Base-by-base conservation (phyloP, 2,329 filamentous ascomycete genomes). In the Talaromyces pinophilus region DNA sequence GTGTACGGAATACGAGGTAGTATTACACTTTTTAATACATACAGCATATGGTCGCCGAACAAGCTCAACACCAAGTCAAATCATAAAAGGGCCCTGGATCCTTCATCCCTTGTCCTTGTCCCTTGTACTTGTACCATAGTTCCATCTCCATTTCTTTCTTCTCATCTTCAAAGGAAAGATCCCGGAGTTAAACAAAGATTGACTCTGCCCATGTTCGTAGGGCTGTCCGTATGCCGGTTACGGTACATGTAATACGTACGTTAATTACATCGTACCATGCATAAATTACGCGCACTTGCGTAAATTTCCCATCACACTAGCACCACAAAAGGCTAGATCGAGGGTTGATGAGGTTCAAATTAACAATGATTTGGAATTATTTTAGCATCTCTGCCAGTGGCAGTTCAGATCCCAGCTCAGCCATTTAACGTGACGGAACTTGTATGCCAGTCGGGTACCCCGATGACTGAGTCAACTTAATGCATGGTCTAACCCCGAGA, bases 21-120 rank as follows among this genome's bases (percentile, higher is more conserved):
- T 42, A 28, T 38, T 46, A 35, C 6, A 30, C 5, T n/a, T 22
- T 17, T n/a, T 5, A 7, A 44, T 60, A 5, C 33, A 40, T 59
- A 48, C 44, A 7, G 38, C 38, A 44, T 60, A 44, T 60, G 57
- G 57, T 60, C 57, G 57, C 57, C 57, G 57, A 60, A 33, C 57
- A 44, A 25, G 19, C 4, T 8, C 57, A 40, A 44, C 15, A 11
- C 33, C n/a, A 33, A 57, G 54, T 57, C 54, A 40, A 22, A 38
- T 2, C 19, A 42, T 38, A 6, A 57, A 25, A 40, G 33, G 54
- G n/a, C 8, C 55, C 35, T 22, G 19, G 11, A 42, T 59, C 30
- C 10, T 11, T 19, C 44, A 5, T 11, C 40, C 40, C 6, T 42
- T 42, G 17, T 38, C 11, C 35, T 2, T 38, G 8, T 6, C 8